Conservation (phyloP, 2,329 filamentous ascomycete genomes). For the Aspergillus ustus region DNA sequence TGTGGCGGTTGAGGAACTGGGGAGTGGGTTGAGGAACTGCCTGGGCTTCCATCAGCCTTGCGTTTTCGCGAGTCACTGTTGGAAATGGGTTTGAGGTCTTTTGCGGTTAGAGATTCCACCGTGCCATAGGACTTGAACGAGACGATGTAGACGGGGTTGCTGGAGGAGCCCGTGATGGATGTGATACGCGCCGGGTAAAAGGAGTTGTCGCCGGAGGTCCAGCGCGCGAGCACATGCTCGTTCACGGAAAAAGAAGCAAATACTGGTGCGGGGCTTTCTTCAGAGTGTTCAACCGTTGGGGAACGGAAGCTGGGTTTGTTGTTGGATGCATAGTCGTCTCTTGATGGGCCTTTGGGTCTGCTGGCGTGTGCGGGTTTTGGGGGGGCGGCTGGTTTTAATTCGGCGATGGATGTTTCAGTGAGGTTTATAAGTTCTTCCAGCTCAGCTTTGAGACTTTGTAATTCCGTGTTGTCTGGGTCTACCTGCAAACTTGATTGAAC, state of each 20-base stretch:
- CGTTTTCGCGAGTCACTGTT: slow-evolving; percentile 72
- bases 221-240: slow-evolving; percentile 88
- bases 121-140: slow-evolving; percentile 88
- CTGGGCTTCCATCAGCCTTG: slow-evolving; percentile 79
- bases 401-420: slow-evolving; percentile 78
- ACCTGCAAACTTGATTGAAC: slow-evolving; percentile 76
- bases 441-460: slow-evolving; percentile 77
- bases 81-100: slow-evolving; percentile 80
- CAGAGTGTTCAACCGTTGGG: slow-evolving; percentile 49
- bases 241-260: slow-evolving; percentile 77
- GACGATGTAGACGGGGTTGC: slow-evolving; percentile 88
- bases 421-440: slow-evolving; percentile 80
- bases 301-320: slow-evolving; percentile 60
- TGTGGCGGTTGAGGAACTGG: slow-evolving; percentile 47
- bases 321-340: slow-evolving; percentile 75
- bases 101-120: slow-evolving; percentile 78
- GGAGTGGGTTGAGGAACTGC: slow-evolving; percentile 50
- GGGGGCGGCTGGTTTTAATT: slow-evolving; percentile 66
- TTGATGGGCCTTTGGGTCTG: slow-evolving; percentile 73
- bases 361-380: slow-evolving; percentile 47
- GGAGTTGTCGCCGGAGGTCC: slow-evolving; percentile 82
- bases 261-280: slow-evolving; percentile 58
- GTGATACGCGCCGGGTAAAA: slow-evolving; percentile 95
- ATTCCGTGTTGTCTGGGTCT: slow-evolving; percentile 79
- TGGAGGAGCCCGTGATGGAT: slow-evolving; percentile 89